Conservation (phyloP, 2,329 filamentous ascomycete genomes). For the Fusarium mexicanum region DNA sequence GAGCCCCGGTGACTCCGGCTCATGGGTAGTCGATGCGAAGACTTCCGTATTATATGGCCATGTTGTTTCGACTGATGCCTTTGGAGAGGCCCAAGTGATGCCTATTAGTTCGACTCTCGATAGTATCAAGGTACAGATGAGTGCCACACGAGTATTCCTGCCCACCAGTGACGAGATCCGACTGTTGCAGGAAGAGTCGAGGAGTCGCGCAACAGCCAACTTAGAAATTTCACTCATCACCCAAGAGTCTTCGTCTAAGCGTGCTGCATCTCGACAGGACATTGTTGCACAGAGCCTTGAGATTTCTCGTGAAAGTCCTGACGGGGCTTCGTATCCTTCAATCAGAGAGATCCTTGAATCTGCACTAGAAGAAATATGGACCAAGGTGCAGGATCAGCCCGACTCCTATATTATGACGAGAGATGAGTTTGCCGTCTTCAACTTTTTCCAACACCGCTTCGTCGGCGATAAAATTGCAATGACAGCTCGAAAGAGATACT, state of each 20-base stretch:
- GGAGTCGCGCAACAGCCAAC: accelerated
- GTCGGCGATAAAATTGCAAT: conserved; percentile 58
- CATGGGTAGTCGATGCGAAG: not conserved
- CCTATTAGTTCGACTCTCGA: not conserved
- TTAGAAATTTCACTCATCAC: no score
- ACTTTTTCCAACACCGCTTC: conserved; percentile 79
- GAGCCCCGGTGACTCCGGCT: not conserved
- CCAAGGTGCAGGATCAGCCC: conserved; percentile 70
- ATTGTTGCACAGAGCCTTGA: conserved; percentile 75
- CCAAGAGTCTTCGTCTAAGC: conserved; percentile 3
- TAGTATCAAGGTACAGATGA: not conserved
- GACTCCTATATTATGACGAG: conserved; percentile 75
- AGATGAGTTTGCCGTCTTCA: conserved; percentile 87
- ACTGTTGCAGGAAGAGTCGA: not conserved
- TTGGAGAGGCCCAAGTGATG: not conserved
- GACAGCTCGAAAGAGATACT: conserved; percentile 63
- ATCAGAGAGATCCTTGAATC: conserved; percentile 73
- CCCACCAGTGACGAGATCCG: not conserved
- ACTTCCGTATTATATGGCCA: not conserved
- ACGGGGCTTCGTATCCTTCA: conserved; percentile 69
- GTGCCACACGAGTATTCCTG: not conserved
- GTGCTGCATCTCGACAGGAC: conserved; percentile 33
- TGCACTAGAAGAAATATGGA: conserved; percentile 73
- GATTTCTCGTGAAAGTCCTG: conserved; percentile 77
- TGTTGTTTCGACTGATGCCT: not conserved